Percentiles rank a stretch among this genome's conserved stretches.
Evolutionary conservation across 2,329 filamentous ascomycete species (phyloP).

Genomic region (Ceratocystis colombiana): DNA sequence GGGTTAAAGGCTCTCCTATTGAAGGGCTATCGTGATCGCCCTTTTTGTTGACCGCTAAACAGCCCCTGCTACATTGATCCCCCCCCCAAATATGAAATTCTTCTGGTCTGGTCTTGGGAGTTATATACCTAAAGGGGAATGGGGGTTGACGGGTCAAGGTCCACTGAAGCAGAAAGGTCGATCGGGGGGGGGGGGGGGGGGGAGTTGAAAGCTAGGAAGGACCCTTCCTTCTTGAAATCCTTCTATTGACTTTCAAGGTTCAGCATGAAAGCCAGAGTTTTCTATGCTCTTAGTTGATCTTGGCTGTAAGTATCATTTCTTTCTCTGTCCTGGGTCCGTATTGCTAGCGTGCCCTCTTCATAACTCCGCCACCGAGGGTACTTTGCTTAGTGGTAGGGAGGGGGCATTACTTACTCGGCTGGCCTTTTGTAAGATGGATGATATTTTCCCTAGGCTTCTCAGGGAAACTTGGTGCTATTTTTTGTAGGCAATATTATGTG

Average conservation of each 20-base stretch:
- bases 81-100: not conserved
- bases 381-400: not conserved
- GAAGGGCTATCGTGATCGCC: not conserved
- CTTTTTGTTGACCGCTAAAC: no score
- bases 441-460: no score
- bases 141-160: not conserved
- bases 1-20: not conserved
- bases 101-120: not conserved
- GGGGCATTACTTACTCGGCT: not conserved
- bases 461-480: no score
- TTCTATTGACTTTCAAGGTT: not conserved
- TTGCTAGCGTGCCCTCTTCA: slow-evolving; percentile 8
- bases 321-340: not conserved
- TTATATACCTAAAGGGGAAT: not conserved
- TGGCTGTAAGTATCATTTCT: not conserved
- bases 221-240: not conserved
- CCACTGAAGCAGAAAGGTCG: not conserved
- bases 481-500: no score
- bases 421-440: no score
- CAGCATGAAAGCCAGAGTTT: not conserved
- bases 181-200: not conserved
- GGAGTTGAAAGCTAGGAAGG: not conserved
- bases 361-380: slow-evolving; percentile 7
- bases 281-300: not conserved
- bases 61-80: not conserved